Conservation (phyloP, 352 stramenopile genomes). For the Pythium angustatum region DNA sequence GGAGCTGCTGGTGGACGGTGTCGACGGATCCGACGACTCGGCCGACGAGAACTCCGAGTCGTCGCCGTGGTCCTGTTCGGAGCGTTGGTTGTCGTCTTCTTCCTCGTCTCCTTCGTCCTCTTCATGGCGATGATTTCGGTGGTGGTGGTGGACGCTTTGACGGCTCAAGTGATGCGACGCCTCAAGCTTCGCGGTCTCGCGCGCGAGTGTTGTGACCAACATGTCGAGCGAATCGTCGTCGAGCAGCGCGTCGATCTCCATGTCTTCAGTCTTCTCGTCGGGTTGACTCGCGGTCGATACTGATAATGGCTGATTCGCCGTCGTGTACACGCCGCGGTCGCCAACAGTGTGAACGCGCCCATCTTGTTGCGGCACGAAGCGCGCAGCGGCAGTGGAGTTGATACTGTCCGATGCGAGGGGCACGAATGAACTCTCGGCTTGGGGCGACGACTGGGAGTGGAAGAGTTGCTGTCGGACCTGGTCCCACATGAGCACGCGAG, state of each 20-base stretch:
- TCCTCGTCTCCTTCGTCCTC: slow-evolving; percentile 15
- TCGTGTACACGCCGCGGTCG: background rate
- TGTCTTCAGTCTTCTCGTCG: slow-evolving; percentile 14
- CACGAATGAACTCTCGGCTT: background rate
- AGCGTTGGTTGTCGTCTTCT: slow-evolving; percentile 15
- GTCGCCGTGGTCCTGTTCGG: slow-evolving; percentile 11
- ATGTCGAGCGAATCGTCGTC: slow-evolving; percentile 32
- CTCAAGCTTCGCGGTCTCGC: slow-evolving; percentile 23
- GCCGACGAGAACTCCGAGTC: slow-evolving; percentile 18
- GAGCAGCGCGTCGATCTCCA: slow-evolving; percentile 28
- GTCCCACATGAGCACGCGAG: slow-evolving; percentile 17
- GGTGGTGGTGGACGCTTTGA: slow-evolving; percentile 1
- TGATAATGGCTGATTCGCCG: slow-evolving; percentile 6
- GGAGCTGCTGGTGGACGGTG: slow-evolving; percentile 23
- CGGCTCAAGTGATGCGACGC: background rate
- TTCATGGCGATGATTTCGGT: background rate
- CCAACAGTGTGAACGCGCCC: background rate
- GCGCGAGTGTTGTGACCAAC: slow-evolving; percentile 26
- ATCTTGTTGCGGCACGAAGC: slow-evolving; percentile 12
- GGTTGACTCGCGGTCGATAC: background rate
- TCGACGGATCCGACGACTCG: slow-evolving; percentile 22
- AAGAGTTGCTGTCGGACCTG: slow-evolving; percentile 13
- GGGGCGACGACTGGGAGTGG: background rate
- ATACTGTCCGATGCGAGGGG: no score
- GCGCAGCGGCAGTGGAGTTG: background rate